Percentiles rank a stretch among this genome's conserved stretches.
Evolutionary conservation across 2,329 filamentous ascomycete species (phyloP).

Genomic region (Phoma sp.): DNA sequence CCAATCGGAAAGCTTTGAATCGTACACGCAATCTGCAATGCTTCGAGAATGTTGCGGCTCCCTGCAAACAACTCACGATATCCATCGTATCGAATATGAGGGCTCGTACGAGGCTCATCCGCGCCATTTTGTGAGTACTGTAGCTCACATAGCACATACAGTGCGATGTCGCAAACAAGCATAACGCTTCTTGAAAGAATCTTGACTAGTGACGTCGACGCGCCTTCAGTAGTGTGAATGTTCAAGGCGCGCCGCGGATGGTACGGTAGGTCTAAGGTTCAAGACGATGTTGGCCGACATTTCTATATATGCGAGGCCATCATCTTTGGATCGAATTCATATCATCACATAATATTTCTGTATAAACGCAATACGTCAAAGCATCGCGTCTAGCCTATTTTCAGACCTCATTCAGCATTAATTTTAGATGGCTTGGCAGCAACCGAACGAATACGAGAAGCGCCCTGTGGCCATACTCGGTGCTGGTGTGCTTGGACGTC

Average conservation of each 20-base stretch:
- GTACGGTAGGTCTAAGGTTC: slow-evolving; percentile 4
- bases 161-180: not conserved
- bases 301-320: slow-evolving; percentile 6
- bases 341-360: not conserved
- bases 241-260: slow-evolving; percentile 5
- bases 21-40: slow-evolving; percentile 5
- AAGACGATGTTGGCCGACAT: not conserved
- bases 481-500: slow-evolving; percentile 26
- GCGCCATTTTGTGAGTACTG: not conserved
- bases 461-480: slow-evolving; percentile 22
- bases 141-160: not conserved
- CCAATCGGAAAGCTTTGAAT: slow-evolving; percentile 7
- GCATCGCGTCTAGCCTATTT: not conserved
- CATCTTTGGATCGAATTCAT: not conserved
- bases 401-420: not conserved
- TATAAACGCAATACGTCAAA: not conserved
- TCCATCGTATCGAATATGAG: not conserved
- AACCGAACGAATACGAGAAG: slow-evolving; percentile 6
- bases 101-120: slow-evolving; percentile 9
- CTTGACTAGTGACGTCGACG: slow-evolving; percentile 6
- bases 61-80: not conserved
- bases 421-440: slow-evolving; percentile 12
- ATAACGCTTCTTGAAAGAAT: not conserved
- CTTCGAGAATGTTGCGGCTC: not conserved
- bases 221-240: not conserved